Conservation (phyloP, 2,329 filamentous ascomycete species). For the Truncatella angustata region DNA sequence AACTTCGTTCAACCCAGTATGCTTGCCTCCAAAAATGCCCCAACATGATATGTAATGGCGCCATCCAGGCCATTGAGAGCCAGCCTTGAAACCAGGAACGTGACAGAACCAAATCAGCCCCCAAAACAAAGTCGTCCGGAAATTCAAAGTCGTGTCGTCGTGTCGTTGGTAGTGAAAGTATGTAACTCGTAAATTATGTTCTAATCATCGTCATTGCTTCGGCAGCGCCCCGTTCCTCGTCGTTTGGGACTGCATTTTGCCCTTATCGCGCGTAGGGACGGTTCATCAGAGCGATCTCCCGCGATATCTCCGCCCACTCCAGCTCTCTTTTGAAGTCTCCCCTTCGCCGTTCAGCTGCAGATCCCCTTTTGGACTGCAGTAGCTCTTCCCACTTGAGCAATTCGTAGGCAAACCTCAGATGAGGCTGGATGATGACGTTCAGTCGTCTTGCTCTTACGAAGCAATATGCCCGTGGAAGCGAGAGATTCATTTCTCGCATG, state of each 20-base stretch:
- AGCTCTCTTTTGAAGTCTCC: constrained; percentile 66
- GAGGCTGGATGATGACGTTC: constrained; percentile 98
- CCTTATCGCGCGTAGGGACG: constrained; percentile 75
- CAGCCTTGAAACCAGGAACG: not conserved
- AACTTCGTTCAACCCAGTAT: not conserved
- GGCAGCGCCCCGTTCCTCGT: too few relatives aligned
- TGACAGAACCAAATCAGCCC: too few relatives aligned
- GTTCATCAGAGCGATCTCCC: constrained; percentile 95
- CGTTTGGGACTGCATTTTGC: not conserved
- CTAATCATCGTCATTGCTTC: not conserved
- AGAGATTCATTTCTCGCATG: constrained; percentile 78
- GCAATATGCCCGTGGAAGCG: constrained; percentile 91
- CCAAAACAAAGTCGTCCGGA: not conserved
- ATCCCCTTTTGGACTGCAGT: constrained; percentile 54
- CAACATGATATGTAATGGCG: not conserved
- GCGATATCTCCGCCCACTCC: constrained; percentile 84
- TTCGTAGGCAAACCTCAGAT: constrained; percentile 92
- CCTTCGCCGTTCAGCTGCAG: constrained; percentile 35
- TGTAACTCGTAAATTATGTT: constrained; percentile 1
- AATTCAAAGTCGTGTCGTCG: not conserved
- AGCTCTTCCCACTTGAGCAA: constrained; percentile 93
- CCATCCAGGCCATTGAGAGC: not conserved
- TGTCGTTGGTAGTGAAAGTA: constrained; percentile 1
- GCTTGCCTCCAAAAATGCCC: not conserved
- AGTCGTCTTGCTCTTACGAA: constrained; percentile 89